These are phyloP conservation scores for Cercospora zeina DNA, from an alignment of 2,329 filamentous ascomycete genomes.

Conservation along the genomic window DNA sequence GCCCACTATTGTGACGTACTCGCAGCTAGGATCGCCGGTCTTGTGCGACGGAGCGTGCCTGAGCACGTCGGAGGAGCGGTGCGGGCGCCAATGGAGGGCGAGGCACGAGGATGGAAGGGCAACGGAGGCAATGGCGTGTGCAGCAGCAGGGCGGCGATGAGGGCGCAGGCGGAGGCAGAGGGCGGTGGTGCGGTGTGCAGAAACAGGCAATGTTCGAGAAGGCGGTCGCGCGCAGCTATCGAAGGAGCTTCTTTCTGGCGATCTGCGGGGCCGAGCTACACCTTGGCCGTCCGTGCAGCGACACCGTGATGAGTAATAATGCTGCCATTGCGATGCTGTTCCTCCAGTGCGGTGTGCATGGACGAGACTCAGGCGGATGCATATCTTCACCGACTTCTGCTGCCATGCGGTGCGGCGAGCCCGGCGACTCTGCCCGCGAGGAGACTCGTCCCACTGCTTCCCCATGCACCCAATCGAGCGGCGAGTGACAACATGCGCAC, in stretches of 20 bases:
- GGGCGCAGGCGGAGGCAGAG: conserved; percentile 1
- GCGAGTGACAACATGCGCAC: too few species aligned
- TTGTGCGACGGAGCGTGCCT: conserved; percentile 1
- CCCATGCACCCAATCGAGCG: too few species aligned
- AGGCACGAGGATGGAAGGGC: neutral
- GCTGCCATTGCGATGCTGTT: neutral
- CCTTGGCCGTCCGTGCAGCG: neutral
- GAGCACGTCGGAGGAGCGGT: conserved; percentile 1
- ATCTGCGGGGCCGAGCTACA: conserved; percentile 5
- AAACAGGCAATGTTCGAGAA: conserved; percentile 19
- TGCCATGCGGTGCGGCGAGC: too few species aligned
- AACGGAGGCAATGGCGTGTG: neutral
- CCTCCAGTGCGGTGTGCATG: too few species aligned
- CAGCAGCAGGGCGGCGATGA: neutral
- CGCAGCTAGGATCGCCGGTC: conserved; percentile 9
- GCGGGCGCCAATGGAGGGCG: neutral
- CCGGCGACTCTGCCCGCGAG: too few species aligned
- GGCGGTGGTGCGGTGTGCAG: conserved; percentile 4
- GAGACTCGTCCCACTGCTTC: too few species aligned
- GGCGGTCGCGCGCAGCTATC: conserved; percentile 11
- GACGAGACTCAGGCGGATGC: neutral
- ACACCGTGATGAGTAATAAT: neutral
- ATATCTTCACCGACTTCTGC: neutral
- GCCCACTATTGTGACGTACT: conserved; percentile 9
- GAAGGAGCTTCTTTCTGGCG: conserved; percentile 12